Conservation (phyloP, 495 filamentous ascomycete genomes). For the Penicillium lagena region DNA sequence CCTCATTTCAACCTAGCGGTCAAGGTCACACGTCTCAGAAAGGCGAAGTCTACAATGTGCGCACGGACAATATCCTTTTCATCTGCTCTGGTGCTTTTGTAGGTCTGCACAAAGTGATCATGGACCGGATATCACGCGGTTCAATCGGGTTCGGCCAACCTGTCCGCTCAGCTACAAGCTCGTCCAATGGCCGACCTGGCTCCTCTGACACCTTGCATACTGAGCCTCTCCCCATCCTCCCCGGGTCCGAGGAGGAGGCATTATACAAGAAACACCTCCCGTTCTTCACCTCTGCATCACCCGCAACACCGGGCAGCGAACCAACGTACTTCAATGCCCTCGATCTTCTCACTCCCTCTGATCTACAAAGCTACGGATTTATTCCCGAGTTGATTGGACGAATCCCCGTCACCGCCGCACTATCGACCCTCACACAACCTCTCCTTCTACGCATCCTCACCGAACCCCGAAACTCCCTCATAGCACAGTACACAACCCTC, state of each 20-base stretch:
- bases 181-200: conserved; percentile 12
- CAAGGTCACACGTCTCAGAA: conserved; percentile 48
- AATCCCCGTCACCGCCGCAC: conserved; percentile 78
- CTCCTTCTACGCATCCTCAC: conserved; percentile 83
- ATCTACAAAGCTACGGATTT: conserved; percentile 86
- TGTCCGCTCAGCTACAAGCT: conserved; percentile 46
- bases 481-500: conserved; percentile 78
- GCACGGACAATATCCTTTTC: conserved; percentile 94
- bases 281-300: conserved; percentile 47
- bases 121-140: conserved; percentile 78
- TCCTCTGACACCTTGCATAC: conserved; percentile 22
- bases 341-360: conserved; percentile 71
- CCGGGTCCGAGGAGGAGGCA: conserved; percentile 50
- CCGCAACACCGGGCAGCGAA: conserved; percentile 23
- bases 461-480: conserved; percentile 80
- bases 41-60: conserved; percentile 80
- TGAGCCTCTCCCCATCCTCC: conserved; percentile 39
- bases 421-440: conserved; percentile 71
- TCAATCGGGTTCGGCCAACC: conserved; percentile 89
- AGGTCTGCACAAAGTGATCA: conserved; percentile 81
- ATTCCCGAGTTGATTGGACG: conserved; percentile 93
- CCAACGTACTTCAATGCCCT: conserved; percentile 66
- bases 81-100: conserved; percentile 95
- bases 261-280: conserved; percentile 64
- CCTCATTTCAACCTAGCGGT: conserved; percentile 28